phyloP scores from a whole-genome alignment of 371 early-diverging fungal genomes.

The Choanephora cucurbitarum region DNA sequence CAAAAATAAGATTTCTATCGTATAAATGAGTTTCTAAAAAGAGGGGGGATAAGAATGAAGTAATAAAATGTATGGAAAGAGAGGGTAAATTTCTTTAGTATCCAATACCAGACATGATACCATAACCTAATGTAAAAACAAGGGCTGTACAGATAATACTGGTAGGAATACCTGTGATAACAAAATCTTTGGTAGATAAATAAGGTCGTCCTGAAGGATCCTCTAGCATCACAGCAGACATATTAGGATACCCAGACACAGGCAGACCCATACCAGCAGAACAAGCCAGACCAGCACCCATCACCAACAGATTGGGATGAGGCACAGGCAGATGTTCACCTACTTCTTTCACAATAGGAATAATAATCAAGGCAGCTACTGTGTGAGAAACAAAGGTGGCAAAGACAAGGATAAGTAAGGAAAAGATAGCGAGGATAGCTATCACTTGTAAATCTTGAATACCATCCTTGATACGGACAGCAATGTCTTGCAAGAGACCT shows the following conservation, averaged over 20 bases:
- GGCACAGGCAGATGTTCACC: constrained; percentile 74
- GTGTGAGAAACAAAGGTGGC: constrained; percentile 97
- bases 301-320: constrained; percentile 88
- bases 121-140: constrained; percentile 81
- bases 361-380: constrained; percentile 84
- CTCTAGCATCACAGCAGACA: constrained; percentile 94
- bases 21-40: neutral
- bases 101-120: constrained; percentile 63
- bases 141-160: constrained; percentile 70
- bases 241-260: constrained; percentile 95
- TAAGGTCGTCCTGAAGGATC: constrained; percentile 90
- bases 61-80: neutral
- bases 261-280: constrained; percentile 71
- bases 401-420: constrained; percentile 70
- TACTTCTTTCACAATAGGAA: constrained; percentile 81
- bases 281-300: constrained; percentile 62
- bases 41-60: no score
- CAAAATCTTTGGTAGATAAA: constrained; percentile 80
- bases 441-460: constrained; percentile 67
- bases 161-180: constrained; percentile 81
- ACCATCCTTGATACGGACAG: constrained; percentile 64
- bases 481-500: constrained; percentile 81
- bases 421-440: constrained; percentile 67
- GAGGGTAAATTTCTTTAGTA: constrained; percentile 24
- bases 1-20: no score